Percentiles rank a stretch among this genome's conserved stretches.
Conservation (phyloP, 306 rosid species). For the Vigna radiata region DNA sequence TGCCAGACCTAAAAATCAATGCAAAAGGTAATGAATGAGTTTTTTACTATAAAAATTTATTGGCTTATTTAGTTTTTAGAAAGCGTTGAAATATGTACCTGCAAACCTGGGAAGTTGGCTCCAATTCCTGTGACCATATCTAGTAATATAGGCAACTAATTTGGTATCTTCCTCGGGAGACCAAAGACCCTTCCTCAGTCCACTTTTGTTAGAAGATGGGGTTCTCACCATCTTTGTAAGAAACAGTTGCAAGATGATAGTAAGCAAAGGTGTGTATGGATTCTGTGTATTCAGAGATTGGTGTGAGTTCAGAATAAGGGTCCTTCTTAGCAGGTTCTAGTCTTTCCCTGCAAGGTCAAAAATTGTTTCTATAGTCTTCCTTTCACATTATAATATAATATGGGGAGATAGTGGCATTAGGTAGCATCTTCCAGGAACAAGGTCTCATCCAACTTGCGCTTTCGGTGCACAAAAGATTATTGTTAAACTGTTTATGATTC, state of each 20-base stretch:
- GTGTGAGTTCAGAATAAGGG: conserved; percentile 11
- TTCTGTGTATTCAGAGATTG: background rate
- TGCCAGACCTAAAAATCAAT: conserved; percentile 40
- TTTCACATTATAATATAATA: background rate
- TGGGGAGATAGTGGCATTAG: background rate
- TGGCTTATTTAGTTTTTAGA: background rate
- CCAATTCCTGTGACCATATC: conserved; percentile 91
- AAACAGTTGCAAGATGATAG: too few species aligned
- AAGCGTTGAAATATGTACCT: conserved; percentile 47
- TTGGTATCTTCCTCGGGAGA: conserved; percentile 77
- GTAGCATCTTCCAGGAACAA: conserved; percentile 9
- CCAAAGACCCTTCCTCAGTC: conserved; percentile 83
- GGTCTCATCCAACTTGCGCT: too few species aligned
- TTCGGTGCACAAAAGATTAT: too few species aligned
- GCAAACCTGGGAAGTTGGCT: conserved; percentile 94
- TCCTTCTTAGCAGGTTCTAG: background rate
- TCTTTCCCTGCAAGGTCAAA: conserved; percentile 21
- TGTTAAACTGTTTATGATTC: too few species aligned
- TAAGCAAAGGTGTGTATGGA: too few species aligned
- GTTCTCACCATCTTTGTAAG: conserved; percentile 66
- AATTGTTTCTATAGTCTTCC: background rate
- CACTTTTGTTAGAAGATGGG: conserved; percentile 64
- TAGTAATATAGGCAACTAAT: conserved; percentile 74
- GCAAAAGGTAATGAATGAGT: background rate
- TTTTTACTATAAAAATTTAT: background rate